Percentiles rank a stretch among this genome's conserved stretches.
Conservation (phyloP, 768 basidiomycete genomes). For the Guyanaporus albipodus region DNA sequence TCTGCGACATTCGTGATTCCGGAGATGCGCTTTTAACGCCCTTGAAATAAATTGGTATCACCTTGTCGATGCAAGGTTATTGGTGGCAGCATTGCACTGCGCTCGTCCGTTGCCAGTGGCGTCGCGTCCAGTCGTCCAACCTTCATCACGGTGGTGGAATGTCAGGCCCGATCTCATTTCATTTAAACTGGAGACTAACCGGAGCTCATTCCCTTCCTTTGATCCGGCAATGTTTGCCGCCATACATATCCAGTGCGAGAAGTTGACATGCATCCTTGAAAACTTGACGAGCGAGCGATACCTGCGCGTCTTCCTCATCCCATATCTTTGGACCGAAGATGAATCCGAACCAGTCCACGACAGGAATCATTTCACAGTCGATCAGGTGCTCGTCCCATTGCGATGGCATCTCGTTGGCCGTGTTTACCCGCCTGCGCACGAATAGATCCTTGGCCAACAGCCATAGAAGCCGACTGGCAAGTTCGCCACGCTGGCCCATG, state of each 20-base stretch:
- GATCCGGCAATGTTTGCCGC: conserved; percentile 1
- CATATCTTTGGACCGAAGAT: conserved; percentile 1
- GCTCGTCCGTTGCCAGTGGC: conserved; percentile 15
- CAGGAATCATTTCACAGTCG: conserved; percentile 12
- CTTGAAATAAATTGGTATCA: too few relatives aligned
- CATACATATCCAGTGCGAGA: conserved; percentile 19
- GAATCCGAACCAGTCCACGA: conserved; percentile 12
- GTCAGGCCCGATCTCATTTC: neutral
- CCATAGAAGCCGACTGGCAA: conserved; percentile 5
- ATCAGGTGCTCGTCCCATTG: conserved; percentile 3
- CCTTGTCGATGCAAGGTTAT: conserved; percentile 9
- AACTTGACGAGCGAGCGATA: neutral
- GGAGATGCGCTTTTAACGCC: too few relatives aligned
- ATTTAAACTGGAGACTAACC: neutral
- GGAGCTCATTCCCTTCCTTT: neutral
- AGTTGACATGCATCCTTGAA: conserved; percentile 9
- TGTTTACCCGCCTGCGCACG: neutral
- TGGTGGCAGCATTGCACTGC: conserved; percentile 14
- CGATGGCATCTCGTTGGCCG: neutral
- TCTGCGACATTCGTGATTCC: conserved; percentile 6
- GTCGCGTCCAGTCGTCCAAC: conserved; percentile 5
- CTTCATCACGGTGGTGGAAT: neutral
- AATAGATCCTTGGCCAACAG: conserved; percentile 4
- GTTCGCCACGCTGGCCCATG: conserved; percentile 5
- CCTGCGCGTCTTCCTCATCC: neutral